These are phyloP conservation scores for Prorocentrum cordatum DNA, from an alignment of 169 alveolate species.

Conservation along the genomic window DNA sequence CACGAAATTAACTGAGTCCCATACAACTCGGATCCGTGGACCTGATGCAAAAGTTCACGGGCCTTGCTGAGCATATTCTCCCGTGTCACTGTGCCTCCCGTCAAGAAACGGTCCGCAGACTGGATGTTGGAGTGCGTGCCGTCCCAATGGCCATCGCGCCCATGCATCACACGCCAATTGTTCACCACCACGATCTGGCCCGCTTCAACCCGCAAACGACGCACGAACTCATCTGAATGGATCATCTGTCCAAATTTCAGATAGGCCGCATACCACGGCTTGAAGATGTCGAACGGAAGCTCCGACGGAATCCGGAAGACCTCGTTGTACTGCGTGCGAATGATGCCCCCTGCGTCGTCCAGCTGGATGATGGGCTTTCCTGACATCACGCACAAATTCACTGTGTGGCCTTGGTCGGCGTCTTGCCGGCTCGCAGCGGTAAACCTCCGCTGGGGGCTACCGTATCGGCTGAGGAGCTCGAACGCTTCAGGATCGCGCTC, in stretches of 20 bases:
- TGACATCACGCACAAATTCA: background rate
- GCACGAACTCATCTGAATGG: slow-evolving; percentile 12
- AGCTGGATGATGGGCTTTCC: slow-evolving; percentile 30
- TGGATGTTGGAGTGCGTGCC: background rate
- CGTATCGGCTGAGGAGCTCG: background rate
- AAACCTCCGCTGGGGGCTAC: background rate
- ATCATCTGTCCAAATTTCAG: slow-evolving; percentile 2
- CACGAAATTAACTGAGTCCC: too few species aligned
- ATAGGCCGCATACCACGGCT: slow-evolving; percentile 1
- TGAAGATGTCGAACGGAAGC: background rate
- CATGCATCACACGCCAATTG: slow-evolving; percentile 54
- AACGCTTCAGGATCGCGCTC: slow-evolving; percentile 7
- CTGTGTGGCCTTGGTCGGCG: background rate
- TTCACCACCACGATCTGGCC: slow-evolving; percentile 25
- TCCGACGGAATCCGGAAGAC: slow-evolving; percentile 22
- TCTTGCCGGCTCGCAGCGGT: background rate
- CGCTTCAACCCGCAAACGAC: background rate
- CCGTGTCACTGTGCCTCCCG: slow-evolving; percentile 38
- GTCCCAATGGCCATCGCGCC: background rate
- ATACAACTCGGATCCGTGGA: too few species aligned
- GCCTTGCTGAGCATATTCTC: too few species aligned
- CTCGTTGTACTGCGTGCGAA: slow-evolving; percentile 18
- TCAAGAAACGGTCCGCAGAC: background rate
- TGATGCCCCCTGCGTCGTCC: background rate
- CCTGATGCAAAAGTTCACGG: too few species aligned